Conservation (phyloP, 1,284 basidiomycete species). For the Ustilago trichophora region DNA sequence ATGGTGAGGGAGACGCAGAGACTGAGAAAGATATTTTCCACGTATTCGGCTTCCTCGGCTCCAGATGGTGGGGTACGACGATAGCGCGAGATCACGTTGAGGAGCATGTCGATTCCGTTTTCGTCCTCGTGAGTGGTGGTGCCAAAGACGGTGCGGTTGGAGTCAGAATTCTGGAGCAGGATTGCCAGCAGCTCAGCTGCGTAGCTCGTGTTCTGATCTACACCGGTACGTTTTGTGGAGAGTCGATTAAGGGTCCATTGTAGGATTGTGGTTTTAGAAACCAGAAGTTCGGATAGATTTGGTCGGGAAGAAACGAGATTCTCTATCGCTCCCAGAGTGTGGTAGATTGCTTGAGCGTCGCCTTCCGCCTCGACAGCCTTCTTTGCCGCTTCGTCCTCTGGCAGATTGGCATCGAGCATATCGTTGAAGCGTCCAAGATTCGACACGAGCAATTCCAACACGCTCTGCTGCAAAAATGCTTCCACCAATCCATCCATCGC, state of each 20-base stretch:
- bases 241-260: conserved; percentile 80
- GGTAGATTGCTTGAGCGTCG: conserved; percentile 58
- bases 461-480: conserved; percentile 75
- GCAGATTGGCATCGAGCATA: conserved; percentile 5
- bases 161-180: conserved; percentile 73
- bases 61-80: conserved; percentile 81
- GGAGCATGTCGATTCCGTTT: conserved; percentile 77
- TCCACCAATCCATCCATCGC: conserved; percentile 38
- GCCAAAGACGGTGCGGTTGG: conserved; percentile 20
- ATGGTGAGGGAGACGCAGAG: conserved; percentile 77
- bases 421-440: conserved; percentile 73
- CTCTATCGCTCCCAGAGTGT: conserved; percentile 79
- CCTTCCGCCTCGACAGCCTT: conserved; percentile 36
- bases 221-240: conserved; percentile 2
- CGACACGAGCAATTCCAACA: conserved; percentile 87
- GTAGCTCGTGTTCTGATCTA: conserved; percentile 67
- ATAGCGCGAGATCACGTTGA: conserved; percentile 78
- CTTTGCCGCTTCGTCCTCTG: conserved; percentile 10
- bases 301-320: conserved; percentile 88
- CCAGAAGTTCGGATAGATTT: conserved; percentile 73
- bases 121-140: conserved; percentile 5
- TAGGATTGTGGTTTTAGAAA: conserved; percentile 78
- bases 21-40: conserved; percentile 93
- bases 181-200: conserved; percentile 78
- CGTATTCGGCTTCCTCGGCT: conserved; percentile 91